Base-by-base conservation (phyloP, 495 filamentous ascomycete species). In the Geoglossum glabrum region DNA sequence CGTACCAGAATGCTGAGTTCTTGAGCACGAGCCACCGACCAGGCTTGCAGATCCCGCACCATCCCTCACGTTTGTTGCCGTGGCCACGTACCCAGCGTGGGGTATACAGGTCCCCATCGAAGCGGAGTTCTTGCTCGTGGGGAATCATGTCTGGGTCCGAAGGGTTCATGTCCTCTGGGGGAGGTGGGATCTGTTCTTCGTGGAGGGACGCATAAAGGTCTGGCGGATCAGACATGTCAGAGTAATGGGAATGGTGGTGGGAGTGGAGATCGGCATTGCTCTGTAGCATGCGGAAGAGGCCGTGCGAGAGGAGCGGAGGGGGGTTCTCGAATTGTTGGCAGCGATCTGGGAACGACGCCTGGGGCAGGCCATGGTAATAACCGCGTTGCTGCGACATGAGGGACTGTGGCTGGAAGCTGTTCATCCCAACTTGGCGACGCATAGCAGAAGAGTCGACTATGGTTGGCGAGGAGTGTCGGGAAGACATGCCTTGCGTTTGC, bases 1-100 rank as follows among this genome's bases (percentile, higher is more conserved):
- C 85, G 65, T 89, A 89, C 85, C 85, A 89, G 68, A 85, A 89
- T 11, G 84, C 85, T 58, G 81, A 85, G 67, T 88, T 89, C 72
- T 89, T 89, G 56, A 89, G 69, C 19, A 87, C 85, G 13, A 88
- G 73, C 85, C 85, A 89, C 45, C 85, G 75, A 6, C 85, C 85
- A 4, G 84, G 85, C 64, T 85, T 86, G 70, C 85, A 89, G 63
- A 87, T 83, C 13, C 84, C 85, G 60, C 85, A 89, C 85, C 85
- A 89, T 6, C 85, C 85, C 67, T 89, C 85, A 33, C 85, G 79
- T 70, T 86, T 86, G 69, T 86, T 86, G 15, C 85, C 85, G 61
- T 85, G 81, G 19, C 84, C 85, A 38, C 85, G 81, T 23, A 88
- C 82, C 81, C 83, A 89, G 52, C 70, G 74, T 1, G 85, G 85